Conservation (phyloP, 441 rosid genomes). For the Corymbia calophylla region DNA sequence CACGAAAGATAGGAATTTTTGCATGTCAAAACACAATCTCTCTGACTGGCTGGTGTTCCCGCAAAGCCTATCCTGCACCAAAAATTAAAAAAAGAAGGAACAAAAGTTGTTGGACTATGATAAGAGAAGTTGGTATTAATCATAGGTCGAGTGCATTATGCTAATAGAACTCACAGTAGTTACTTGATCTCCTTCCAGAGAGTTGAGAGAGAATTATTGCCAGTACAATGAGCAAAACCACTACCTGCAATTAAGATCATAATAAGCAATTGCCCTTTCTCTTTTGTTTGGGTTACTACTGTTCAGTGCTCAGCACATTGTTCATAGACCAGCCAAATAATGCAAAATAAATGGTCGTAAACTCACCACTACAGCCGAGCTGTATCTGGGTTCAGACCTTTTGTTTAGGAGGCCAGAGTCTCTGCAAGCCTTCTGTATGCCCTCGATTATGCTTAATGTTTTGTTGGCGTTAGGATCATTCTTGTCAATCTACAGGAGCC, state of each 20-base stretch:
- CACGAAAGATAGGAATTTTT: not conserved
- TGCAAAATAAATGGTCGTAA: not conserved
- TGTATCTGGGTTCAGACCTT: not conserved
- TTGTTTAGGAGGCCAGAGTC: not conserved
- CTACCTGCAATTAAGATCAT: not conserved
- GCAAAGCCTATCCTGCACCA: not conserved
- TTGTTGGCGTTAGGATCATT: not conserved
- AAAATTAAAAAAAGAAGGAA: not conserved
- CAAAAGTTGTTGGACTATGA: not conserved
- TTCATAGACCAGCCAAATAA: not conserved
- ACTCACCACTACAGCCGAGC: not conserved
- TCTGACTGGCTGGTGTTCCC: not conserved
- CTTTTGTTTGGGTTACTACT: not conserved
- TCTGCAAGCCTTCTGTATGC: not conserved
- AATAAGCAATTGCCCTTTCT: not conserved
- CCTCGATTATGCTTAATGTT: not conserved
- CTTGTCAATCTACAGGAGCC: not conserved
- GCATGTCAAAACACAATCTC: not conserved
- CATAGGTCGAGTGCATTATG: not conserved
- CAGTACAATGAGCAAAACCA: not conserved
- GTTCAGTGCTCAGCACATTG: not conserved
- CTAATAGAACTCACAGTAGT: not conserved
- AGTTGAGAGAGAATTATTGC: not conserved
- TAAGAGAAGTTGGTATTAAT: not conserved
- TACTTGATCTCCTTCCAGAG: not conserved